Base-by-base conservation (phyloP, 805 yeast genomes). In the Nakazawaea anatomiae region DNA sequence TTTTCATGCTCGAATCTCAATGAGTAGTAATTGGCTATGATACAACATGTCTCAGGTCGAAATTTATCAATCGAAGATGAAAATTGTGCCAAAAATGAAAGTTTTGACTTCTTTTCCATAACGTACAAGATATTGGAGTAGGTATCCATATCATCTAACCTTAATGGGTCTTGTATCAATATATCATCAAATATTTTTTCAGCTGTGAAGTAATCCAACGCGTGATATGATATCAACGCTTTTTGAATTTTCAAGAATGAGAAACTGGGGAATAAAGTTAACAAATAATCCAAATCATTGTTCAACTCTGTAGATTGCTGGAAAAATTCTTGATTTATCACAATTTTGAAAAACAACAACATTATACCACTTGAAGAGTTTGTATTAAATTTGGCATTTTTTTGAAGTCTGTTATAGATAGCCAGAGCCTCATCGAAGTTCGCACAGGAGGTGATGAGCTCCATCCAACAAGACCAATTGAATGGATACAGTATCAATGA, bases 401-500 rank as follows among this genome's bases (percentile, higher is more conserved):
- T 60, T 43, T 71, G 63, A 55, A 75, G 61, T 55, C 70, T 66
- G 54, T 68, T 61, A 41, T 73, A 55, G 54, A 76, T 60, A 48
- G 59, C 57, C 45, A 70, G 52, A 0, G 89, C 85, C 50, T 86
- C 87, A 53, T 84, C 86, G 50, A 82, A 74, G 32, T 80, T 75
- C 6, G 78, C 66, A 31, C 89, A 67, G 48, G 88, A 80, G 4
- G 80, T 70, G 10, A 82, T 69, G 39, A 94, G 71, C 61, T 92
- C 97, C 52, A 77, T 74, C 97, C 97, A 94, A 52, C 94, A 86
- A 50, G 91, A 79, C 99, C 99, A 94, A 64, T 92, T 92, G 64
- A 76, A 87, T 0, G 97, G 96, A 58, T 84, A 89, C 31, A 75
- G 47, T 28, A 75, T 70, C 11, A 92, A 61, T 1, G 97, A 85